Percentiles rank a stretch among this genome's conserved stretches.
Evolutionary conservation across 2,329 filamentous ascomycete species (phyloP).

Genomic region (Diaporthe citri): DNA sequence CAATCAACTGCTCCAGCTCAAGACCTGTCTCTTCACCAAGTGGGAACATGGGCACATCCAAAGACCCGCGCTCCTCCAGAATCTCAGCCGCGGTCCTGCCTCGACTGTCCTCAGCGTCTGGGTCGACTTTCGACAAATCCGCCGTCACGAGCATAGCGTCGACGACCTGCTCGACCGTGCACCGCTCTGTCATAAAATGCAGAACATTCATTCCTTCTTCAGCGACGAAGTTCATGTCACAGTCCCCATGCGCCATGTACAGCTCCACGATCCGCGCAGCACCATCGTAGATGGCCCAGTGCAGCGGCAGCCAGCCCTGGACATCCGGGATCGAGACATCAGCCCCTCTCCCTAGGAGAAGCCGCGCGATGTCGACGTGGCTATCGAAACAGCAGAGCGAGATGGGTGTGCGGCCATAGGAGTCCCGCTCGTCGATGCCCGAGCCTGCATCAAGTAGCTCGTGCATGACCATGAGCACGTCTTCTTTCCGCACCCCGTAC

Average conservation of each 20-base stretch:
- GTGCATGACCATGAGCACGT: neutral
- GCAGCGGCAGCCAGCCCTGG: neutral
- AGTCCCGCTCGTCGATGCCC: neutral
- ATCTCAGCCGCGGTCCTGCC: neutral
- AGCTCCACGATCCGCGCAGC: neutral
- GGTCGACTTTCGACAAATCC: neutral
- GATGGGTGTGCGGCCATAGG: neutral
- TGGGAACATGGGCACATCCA: neutral
- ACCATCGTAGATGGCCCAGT: constrained; percentile 8
- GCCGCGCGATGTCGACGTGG: neutral
- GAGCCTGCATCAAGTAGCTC: neutral
- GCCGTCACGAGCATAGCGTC: neutral
- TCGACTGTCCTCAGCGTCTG: neutral
- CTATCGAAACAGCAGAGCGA: neutral
- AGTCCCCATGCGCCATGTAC: neutral
- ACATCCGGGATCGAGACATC: neutral
- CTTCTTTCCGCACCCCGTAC: neutral
- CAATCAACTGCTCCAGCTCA: neutral
- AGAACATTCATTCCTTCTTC: neutral
- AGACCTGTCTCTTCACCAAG: neutral
- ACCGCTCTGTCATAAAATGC: neutral
- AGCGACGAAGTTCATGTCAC: neutral
- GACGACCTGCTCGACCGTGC: neutral
- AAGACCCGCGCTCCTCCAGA: neutral
- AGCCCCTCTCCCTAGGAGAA: neutral